phyloP scores from a whole-genome alignment of 2,329 filamentous ascomycete species.

The Xylaria sp. region DNA sequence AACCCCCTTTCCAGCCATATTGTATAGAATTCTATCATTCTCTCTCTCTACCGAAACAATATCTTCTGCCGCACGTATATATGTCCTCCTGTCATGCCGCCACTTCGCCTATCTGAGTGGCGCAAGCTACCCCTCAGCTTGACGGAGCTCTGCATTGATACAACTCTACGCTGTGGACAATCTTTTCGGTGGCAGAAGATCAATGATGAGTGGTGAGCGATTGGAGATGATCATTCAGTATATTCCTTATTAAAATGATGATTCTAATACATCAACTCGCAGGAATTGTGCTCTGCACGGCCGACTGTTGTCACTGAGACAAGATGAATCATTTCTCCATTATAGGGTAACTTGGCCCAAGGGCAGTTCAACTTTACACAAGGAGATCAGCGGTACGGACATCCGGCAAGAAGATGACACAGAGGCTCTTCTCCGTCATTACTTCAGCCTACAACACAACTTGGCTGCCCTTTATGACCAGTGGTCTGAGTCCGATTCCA shows the following conservation, averaged over 20 bases:
- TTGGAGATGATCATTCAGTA: neutral
- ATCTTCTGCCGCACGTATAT: neutral
- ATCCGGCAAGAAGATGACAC: constrained; percentile 73
- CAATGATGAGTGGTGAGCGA: constrained; percentile 78
- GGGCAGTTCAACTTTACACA: constrained; percentile 42
- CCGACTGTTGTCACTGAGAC: constrained; percentile 83
- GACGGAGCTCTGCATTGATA: constrained; percentile 91
- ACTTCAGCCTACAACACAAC: constrained; percentile 87
- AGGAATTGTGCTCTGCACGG: constrained; percentile 87
- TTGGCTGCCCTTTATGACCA: constrained; percentile 80
- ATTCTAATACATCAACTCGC: constrained; percentile 4
- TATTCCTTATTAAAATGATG: neutral
- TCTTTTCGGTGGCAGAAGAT: constrained; percentile 95
- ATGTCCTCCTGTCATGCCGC: constrained; percentile 46
- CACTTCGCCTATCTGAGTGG: constrained; percentile 76
- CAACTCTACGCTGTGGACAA: constrained; percentile 92
- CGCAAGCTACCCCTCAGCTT: constrained; percentile 83
- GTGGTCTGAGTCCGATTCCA: constrained; percentile 86
- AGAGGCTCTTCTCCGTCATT: constrained; percentile 78
- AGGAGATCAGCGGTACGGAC: constrained; percentile 39
- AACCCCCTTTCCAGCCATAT: too few relatives aligned
- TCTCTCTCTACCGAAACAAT: neutral
- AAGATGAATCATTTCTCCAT: constrained; percentile 81
- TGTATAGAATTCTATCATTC: too few relatives aligned
- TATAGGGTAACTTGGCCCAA: constrained; percentile 76